Percentiles rank a stretch among this genome's conserved stretches.
phyloP scores from a whole-genome alignment of 2,329 filamentous ascomycete genomes.

The Alternaria sp. region DNA sequence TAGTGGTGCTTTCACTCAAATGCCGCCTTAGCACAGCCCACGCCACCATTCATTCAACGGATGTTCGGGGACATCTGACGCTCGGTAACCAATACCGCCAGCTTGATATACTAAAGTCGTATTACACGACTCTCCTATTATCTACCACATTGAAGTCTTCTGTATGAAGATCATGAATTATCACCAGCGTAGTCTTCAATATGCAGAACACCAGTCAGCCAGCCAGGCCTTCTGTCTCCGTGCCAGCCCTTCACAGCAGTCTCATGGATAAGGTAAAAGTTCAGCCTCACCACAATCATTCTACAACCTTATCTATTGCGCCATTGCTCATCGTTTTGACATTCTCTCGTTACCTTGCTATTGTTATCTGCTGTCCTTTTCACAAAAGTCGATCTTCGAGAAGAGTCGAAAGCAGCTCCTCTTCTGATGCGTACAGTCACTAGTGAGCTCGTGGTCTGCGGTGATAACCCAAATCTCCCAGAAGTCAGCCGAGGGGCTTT shows the following conservation, averaged over 20 bases:
- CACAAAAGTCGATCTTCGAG: neutral
- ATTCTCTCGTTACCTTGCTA: neutral
- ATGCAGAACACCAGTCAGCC: neutral
- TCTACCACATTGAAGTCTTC: neutral
- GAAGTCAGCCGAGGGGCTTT: neutral
- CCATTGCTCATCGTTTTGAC: neutral
- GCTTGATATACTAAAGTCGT: neutral
- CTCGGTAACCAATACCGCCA: neutral
- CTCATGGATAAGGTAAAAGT: neutral
- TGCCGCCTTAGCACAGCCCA: neutral
- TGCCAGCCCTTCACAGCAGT: neutral
- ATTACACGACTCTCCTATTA: neutral
- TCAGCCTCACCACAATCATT: neutral
- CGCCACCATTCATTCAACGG: too few species aligned
- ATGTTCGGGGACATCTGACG: neutral
- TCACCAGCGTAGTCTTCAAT: neutral
- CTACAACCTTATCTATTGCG: neutral
- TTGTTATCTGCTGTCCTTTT: neutral
- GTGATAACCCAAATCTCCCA: fast-evolving
- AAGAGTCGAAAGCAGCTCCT: neutral
- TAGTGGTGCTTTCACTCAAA: too few species aligned
- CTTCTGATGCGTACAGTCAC: neutral
- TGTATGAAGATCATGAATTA: neutral
- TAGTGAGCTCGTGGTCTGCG: neutral
- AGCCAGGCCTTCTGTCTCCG: neutral